Base-by-base conservation (phyloP, 1,139 yeast genomes). In the Spencermartinsiella ligniputridi region DNA sequence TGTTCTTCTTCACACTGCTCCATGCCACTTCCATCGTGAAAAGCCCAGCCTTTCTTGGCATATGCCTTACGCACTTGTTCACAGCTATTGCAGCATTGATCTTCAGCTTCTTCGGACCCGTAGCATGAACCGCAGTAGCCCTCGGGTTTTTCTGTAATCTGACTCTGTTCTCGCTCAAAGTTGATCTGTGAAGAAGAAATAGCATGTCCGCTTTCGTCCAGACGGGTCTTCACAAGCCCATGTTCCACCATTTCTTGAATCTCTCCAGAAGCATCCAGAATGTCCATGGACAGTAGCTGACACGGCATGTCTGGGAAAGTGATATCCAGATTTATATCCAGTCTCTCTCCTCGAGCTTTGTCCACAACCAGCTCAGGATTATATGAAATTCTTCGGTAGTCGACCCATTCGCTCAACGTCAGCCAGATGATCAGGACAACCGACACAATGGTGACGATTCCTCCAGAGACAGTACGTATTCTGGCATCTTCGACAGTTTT, bases 401-500 rank as follows among this genome's bases (percentile, higher is more conserved):
- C 87, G 32, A 62, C 52, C 77, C 92, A 87, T 65, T 92, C 97
- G 54, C 80, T 80, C 19, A 82, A 53, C 42, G 89, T 70, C 52
- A 92, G 72, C 47, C 83, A 56, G 21, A 83, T 49, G 22, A 88
- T 83, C 4, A 85, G 72, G 15, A 79, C 44, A 1, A 81, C 62
- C 58, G 97, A 84, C 3, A 79, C 67, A 40, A 92, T 62, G 5
- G 97, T 89, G 55, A 92, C 86, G 33, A 88, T 59, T 2, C 97
- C 98, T 42, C 98, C 98, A 4, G 92, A 75, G 3, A 90, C 75
- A 2, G 98, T 92, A 53, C 85, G 80, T 49, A 92, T 79, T 46
- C 87, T 76, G 3, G 96, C 95, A 63, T 92, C 98, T 57, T 90
- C 97, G 37, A 87, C 90, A 4, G 97, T 88, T 66, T 89, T 90